These are phyloP conservation scores for Moesziomyces sp. DNA, from an alignment of 1,284 basidiomycete genomes.

Conservation along the genomic window DNA sequence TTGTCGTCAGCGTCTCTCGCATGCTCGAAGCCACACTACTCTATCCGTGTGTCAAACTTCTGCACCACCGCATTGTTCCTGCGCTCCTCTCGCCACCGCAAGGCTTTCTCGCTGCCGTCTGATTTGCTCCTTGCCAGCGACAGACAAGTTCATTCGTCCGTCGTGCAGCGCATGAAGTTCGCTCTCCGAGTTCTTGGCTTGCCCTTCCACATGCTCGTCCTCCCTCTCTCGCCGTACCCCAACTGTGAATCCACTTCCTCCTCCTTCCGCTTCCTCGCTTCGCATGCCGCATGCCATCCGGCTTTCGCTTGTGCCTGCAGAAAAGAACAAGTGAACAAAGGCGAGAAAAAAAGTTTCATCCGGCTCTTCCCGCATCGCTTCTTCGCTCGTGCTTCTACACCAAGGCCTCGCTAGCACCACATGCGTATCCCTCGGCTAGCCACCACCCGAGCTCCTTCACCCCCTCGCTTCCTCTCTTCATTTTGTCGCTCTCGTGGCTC, in stretches of 20 bases:
- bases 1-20: background rate
- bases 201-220: too few species aligned
- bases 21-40: too few species aligned
- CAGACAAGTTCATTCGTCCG: constrained; percentile 1
- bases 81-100: background rate
- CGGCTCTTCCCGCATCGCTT: constrained; percentile 7
- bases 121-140: constrained; percentile 7
- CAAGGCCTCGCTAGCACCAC: background rate
- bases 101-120: constrained; percentile 4
- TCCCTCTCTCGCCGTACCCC: too few species aligned
- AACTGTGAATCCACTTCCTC: too few species aligned
- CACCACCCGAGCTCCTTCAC: too few species aligned
- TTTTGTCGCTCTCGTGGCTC: too few species aligned
- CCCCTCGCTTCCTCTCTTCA: too few species aligned
- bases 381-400: background rate
- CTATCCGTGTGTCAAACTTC: constrained; percentile 6
- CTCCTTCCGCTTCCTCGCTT: background rate
- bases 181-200: constrained; percentile 9
- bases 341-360: too few species aligned
- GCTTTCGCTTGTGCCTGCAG: constrained; percentile 13
- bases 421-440: too few species aligned
- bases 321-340: constrained; percentile 6
- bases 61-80: constrained; percentile 3
- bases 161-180: constrained; percentile 22
- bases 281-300: constrained; percentile 4